phyloP scores from a whole-genome alignment of 2,329 filamentous ascomycete species.

The Gliomastix tumulicola region DNA sequence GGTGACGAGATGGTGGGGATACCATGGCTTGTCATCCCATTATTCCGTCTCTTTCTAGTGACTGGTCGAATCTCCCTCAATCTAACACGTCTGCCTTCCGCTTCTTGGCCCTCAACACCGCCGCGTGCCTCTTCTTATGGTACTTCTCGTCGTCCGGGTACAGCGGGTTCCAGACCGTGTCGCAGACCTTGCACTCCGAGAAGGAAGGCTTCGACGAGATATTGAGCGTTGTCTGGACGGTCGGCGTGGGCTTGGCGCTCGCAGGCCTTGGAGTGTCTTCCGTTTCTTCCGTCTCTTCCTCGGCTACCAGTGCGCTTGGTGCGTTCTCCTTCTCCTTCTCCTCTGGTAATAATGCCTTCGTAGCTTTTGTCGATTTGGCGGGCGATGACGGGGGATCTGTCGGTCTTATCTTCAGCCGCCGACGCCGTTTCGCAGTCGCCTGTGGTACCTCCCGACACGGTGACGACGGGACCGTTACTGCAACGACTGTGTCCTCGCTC shows the following conservation, averaged over 20 bases:
- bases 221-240: constrained; percentile 36
- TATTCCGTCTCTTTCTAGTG: too few relatives aligned
- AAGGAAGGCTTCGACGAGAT: constrained; percentile 32
- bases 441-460: neutral
- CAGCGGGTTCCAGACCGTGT: constrained; percentile 35
- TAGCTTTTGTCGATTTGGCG: too few relatives aligned
- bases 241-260: constrained; percentile 9
- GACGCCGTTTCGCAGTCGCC: neutral
- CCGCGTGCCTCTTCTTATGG: constrained; percentile 30
- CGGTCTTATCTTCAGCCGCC: neutral
- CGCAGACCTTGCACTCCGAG: constrained; percentile 33
- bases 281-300: neutral
- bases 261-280: neutral
- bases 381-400: too few relatives aligned
- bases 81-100: too few relatives aligned
- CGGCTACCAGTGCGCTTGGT: neutral
- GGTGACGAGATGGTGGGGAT: too few relatives aligned
- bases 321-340: neutral
- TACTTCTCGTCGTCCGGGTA: constrained; percentile 35
- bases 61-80: too few relatives aligned
- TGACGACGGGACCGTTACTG: too few relatives aligned
- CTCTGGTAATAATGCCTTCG: neutral
- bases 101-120: constrained; percentile 13
- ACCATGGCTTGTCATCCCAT: too few relatives aligned
- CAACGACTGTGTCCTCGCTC: too few relatives aligned